These are phyloP conservation scores for Phragmites australis DNA, from an alignment of 176 grass and related monocot genomes.

Conservation along the genomic window DNA sequence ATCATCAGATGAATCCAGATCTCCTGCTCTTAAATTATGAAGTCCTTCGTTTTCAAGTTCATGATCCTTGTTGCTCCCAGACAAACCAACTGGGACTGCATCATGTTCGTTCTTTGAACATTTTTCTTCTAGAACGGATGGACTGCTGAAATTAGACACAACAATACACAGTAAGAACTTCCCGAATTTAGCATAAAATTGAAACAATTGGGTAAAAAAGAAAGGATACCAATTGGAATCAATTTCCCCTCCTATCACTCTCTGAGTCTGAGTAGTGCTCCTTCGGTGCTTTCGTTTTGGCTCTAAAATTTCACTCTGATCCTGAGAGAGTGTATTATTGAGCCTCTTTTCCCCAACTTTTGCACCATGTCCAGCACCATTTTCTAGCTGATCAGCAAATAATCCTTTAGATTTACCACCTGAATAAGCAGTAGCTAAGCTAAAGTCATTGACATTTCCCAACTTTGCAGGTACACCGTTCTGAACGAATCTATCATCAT, in stretches of 20 bases:
- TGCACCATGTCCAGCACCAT: slow-evolving; percentile 12
- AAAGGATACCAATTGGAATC: slow-evolving; percentile 46
- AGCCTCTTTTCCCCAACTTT: slow-evolving; percentile 56
- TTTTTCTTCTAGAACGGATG: slow-evolving; percentile 35
- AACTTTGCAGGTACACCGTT: slow-evolving; percentile 29
- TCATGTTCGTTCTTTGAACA: slow-evolving; percentile 45
- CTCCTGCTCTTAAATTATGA: not conserved
- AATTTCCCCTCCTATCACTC: slow-evolving; percentile 27
- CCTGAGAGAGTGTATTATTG: slow-evolving; percentile 33
- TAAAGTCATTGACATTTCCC: slow-evolving; percentile 12
- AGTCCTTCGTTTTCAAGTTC: slow-evolving; percentile 22
- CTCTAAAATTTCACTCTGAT: slow-evolving; percentile 44
- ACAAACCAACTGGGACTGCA: slow-evolving; percentile 34
- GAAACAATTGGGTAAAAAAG: not conserved
- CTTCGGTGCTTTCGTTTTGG: slow-evolving; percentile 54
- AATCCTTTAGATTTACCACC: slow-evolving; percentile 9
- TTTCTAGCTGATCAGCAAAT: slow-evolving; percentile 18
- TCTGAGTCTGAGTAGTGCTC: slow-evolving; percentile 12
- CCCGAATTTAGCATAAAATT: not conserved
- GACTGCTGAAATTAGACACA: slow-evolving; percentile 23
- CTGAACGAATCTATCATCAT: slow-evolving; percentile 33
- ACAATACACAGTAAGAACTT: not conserved
- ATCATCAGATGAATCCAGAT: slow-evolving; percentile 20
- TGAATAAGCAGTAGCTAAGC: not conserved
- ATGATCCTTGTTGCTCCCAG: slow-evolving; percentile 18